Evolutionary conservation across 345 rosid species (phyloP).

Genomic region (Toxicodendron radicans): DNA sequence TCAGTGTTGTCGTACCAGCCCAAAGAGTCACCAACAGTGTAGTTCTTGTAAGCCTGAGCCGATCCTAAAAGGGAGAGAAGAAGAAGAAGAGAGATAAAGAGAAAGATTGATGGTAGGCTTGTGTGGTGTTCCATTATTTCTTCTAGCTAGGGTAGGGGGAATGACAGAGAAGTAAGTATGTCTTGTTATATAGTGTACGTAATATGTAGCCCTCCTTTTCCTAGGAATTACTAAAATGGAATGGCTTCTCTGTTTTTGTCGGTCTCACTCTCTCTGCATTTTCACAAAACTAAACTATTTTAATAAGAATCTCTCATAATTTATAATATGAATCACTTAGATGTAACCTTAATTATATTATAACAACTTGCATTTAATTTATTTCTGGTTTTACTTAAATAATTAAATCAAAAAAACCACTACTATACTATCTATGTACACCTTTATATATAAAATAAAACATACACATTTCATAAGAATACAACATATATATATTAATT

Average conservation of each 20-base stretch:
- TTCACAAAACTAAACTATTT: no score
- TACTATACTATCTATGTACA: no score
- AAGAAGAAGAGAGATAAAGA: slow-evolving; percentile 15
- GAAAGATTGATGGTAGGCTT: neutral
- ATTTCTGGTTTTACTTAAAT: no score
- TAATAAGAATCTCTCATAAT: no score
- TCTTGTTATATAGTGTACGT: no score
- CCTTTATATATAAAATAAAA: no score
- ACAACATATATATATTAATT: no score
- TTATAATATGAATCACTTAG: no score
- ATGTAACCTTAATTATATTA: no score
- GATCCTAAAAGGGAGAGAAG: slow-evolving; percentile 27
- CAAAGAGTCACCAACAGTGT: slow-evolving; percentile 79
- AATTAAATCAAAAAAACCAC: no score
- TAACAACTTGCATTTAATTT: no score
- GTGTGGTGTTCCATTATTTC: slow-evolving; percentile 19
- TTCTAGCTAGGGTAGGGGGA: slow-evolving; percentile 5
- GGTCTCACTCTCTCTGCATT: neutral
- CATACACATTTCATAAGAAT: no score
- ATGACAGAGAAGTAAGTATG: neutral
- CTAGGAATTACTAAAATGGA: slow-evolving; percentile 21
- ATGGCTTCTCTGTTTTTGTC: neutral
- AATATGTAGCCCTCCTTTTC: slow-evolving; percentile 1
- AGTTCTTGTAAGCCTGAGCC: slow-evolving; percentile 70
- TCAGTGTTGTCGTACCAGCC: slow-evolving; percentile 68